Conservation (phyloP, 345 rosid genomes). For the Lepidium aucheri region DNA sequence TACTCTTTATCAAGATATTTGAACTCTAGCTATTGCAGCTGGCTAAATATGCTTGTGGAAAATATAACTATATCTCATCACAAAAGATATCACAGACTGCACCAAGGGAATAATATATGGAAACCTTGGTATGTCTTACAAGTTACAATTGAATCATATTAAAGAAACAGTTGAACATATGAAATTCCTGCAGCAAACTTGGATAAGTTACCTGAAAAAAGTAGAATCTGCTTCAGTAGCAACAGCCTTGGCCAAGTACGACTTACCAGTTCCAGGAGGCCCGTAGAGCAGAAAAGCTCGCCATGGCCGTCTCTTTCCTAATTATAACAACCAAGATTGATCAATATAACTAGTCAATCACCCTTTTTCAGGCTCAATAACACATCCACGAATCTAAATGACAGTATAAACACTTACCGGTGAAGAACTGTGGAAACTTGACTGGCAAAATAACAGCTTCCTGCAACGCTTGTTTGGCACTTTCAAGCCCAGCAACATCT, state of each 20-base stretch:
- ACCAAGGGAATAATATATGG: background rate
- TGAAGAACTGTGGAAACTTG: constrained; percentile 87
- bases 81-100: background rate
- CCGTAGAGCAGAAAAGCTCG: constrained; percentile 80
- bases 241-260: constrained; percentile 85
- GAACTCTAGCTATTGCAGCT: background rate
- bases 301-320: constrained; percentile 91
- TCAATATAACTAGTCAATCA: background rate
- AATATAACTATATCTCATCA: background rate
- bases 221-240: constrained; percentile 90
- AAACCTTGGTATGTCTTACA: background rate
- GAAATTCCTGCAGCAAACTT: background rate
- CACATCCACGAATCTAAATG: background rate
- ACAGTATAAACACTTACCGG: constrained; percentile 34
- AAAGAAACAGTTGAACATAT: background rate
- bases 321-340: background rate
- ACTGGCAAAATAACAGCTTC: constrained; percentile 94
- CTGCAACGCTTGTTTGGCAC: constrained; percentile 77
- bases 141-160: background rate
- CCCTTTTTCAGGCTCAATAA: background rate
- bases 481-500: constrained; percentile 89
- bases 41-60: background rate
- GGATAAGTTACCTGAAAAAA: constrained; percentile 54
- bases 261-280: constrained; percentile 90
- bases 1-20: background rate